These are phyloP conservation scores for Neoboletus subvelutipes DNA, from an alignment of 768 basidiomycete species.

Conservation along the genomic window DNA sequence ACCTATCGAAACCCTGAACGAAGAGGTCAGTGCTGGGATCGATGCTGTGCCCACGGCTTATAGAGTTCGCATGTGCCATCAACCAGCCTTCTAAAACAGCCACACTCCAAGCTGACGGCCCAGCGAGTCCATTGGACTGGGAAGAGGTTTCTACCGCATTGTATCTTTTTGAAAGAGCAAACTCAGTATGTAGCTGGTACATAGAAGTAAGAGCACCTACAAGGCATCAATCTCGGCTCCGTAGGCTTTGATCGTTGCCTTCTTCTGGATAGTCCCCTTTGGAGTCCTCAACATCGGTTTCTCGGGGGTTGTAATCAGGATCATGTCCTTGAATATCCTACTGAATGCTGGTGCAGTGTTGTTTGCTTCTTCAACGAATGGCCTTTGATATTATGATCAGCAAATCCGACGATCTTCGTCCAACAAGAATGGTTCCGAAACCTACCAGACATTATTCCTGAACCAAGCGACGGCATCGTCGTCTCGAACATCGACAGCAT, in stretches of 20 bases:
- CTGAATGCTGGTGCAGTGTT: conserved; percentile 37
- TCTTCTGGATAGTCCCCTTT: conserved; percentile 24
- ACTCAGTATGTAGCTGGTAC: neutral
- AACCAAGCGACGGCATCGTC: conserved; percentile 11
- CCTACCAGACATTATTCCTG: conserved; percentile 26
- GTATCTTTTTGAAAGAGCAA: conserved; percentile 6
- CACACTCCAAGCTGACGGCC: conserved; percentile 7
- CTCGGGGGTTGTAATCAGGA: conserved; percentile 38
- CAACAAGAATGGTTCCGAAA: neutral
- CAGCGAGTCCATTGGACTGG: neutral
- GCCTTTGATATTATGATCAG: conserved; percentile 23
- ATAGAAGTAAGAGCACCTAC: conserved; percentile 6
- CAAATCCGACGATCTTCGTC: neutral
- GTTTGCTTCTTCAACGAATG: conserved; percentile 41
- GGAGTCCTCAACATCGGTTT: conserved; percentile 42
- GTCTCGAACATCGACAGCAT: conserved; percentile 14
- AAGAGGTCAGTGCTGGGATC: conserved; percentile 17
- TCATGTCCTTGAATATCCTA: conserved; percentile 51
- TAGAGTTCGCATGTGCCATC: neutral
- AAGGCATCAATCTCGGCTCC: conserved; percentile 20
- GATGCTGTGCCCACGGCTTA: neutral
- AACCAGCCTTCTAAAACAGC: conserved; percentile 4
- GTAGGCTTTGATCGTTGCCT: conserved; percentile 19
- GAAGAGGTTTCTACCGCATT: neutral
- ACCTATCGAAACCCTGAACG: conserved; percentile 37